phyloP scores from a whole-genome alignment of 1,139 yeast species.

The Saccharomycopsis hybrid region DNA sequence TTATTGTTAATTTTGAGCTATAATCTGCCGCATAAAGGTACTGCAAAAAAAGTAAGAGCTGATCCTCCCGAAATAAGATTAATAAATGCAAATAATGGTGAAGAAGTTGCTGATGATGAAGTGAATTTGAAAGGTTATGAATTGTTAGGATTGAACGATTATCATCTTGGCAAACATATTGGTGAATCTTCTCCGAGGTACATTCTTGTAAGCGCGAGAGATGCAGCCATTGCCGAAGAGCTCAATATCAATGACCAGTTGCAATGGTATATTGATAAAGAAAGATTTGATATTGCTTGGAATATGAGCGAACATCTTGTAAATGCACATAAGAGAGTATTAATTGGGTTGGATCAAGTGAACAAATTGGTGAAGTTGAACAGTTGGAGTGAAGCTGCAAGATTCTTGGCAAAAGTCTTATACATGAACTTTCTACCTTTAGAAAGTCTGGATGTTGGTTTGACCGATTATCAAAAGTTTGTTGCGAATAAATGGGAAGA shows the following conservation, averaged over 20 bases:
- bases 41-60: constrained; percentile 37
- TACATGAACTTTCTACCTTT: constrained; percentile 29
- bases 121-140: constrained; percentile 56
- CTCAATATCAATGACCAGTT: constrained; percentile 61
- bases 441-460: constrained; percentile 22
- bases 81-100: constrained; percentile 58
- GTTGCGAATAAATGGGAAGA: constrained; percentile 55
- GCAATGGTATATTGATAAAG: constrained; percentile 61
- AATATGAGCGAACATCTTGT: constrained; percentile 56
- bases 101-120: constrained; percentile 79
- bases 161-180: constrained; percentile 51
- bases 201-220: constrained; percentile 72
- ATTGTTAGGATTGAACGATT: constrained; percentile 73
- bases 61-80: constrained; percentile 67
- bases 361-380: constrained; percentile 44
- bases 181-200: constrained; percentile 35
- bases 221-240: constrained; percentile 72
- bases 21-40: constrained; percentile 42
- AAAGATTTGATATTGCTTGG: constrained; percentile 67
- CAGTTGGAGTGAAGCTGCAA: constrained; percentile 53
- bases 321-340: constrained; percentile 43
- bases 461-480: constrained; percentile 28
- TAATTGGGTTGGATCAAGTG: constrained; percentile 59
- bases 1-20: constrained; percentile 55
- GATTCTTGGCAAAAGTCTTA: constrained; percentile 41